phyloP scores from a whole-genome alignment of 139 green algal genomes.

The Picochlorum sp. region DNA sequence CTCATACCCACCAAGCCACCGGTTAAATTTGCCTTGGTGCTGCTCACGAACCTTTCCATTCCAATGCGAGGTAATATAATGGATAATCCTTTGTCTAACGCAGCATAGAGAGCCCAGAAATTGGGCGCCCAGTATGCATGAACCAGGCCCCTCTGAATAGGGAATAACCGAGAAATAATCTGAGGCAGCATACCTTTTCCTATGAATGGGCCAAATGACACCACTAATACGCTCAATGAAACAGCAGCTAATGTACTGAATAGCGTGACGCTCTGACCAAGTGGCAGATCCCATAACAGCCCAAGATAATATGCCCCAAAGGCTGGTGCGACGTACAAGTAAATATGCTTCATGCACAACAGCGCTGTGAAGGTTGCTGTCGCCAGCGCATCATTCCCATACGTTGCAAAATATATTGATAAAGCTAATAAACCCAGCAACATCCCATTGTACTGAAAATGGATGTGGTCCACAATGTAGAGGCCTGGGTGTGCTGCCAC shows the following conservation, averaged over 20 bases:
- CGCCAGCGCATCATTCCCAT: constrained; percentile 26
- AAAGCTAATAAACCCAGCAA: constrained; percentile 76
- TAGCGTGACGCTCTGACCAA: not conserved
- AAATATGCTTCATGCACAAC: constrained; percentile 92
- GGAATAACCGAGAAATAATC: constrained; percentile 68
- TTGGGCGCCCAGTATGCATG: constrained; percentile 97
- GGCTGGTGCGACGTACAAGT: constrained; percentile 68
- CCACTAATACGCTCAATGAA: constrained; percentile 43
- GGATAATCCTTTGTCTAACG: constrained; percentile 61
- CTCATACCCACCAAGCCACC: constrained; percentile 64
- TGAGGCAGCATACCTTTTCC: constrained; percentile 39
- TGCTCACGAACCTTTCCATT: not conserved
- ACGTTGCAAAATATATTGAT: constrained; percentile 39
- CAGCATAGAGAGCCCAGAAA: constrained; percentile 83
- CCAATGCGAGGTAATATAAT: constrained; percentile 18
- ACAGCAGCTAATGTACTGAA: constrained; percentile 38
- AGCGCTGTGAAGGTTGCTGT: constrained; percentile 68
- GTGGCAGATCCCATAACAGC: constrained; percentile 25
- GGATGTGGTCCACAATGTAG: constrained; percentile 93
- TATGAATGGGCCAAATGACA: constrained; percentile 66
- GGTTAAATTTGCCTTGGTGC: constrained; percentile 16
- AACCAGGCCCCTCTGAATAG: constrained; percentile 78
- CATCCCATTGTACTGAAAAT: constrained; percentile 98
- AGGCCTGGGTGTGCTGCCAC: constrained; percentile 61
- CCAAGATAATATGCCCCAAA: constrained; percentile 78